Evolutionary conservation across 2,329 filamentous ascomycete species (phyloP).

Genomic region (Xylariaceae sp.): DNA sequence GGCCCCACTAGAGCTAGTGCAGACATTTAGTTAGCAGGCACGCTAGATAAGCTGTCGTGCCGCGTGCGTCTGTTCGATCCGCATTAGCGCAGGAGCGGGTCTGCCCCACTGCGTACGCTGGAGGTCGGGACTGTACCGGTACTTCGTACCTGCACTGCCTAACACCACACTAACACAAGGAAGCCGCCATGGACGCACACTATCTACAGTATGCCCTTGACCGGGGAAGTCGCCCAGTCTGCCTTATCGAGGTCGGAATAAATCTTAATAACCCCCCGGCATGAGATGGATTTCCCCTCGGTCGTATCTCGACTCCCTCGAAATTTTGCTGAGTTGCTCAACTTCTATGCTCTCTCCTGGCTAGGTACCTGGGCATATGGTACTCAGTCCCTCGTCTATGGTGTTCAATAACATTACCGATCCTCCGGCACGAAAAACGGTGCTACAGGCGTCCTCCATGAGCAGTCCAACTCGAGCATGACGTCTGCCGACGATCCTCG

Average conservation of each 20-base stretch:
- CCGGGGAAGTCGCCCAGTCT: neutral
- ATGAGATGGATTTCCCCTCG: neutral
- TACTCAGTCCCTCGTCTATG: slow-evolving; percentile 11
- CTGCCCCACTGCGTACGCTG: neutral
- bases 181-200: no score
- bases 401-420: slow-evolving; percentile 1
- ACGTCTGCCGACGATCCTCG: slow-evolving; percentile 17
- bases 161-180: no score
- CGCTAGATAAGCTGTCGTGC: slow-evolving; percentile 10
- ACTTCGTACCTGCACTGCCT: slow-evolving; percentile 1
- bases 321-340: no score
- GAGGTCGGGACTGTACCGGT: no score
- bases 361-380: neutral
- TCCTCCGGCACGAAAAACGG: slow-evolving; percentile 14
- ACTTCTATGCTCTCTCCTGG: no score
- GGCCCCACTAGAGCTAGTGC: no score
- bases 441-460: slow-evolving; percentile 27
- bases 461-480: slow-evolving; percentile 25
- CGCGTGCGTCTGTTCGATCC: slow-evolving; percentile 16
- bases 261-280: slow-evolving; percentile 15
- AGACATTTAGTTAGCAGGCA: neutral
- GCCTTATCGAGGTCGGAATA: slow-evolving; percentile 3
- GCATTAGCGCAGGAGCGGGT: slow-evolving; percentile 20
- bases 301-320: slow-evolving; percentile 7
- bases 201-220: no score